Conservation (phyloP, 306 rosid species). For the Chamaecrista fasciculata region DNA sequence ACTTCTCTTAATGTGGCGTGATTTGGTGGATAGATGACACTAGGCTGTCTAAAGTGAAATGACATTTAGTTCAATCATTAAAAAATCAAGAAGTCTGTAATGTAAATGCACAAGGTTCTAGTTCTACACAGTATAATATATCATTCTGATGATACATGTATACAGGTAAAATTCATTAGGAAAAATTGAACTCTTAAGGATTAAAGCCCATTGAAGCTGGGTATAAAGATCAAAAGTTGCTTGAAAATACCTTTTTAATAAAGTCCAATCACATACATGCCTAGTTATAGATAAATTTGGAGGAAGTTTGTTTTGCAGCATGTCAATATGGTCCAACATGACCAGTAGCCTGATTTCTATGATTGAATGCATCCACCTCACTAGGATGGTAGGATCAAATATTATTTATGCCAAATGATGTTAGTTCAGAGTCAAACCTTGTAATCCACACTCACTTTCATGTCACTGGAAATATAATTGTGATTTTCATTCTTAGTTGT, state of each 20-base stretch:
- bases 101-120: neutral
- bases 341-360: neutral
- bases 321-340: neutral
- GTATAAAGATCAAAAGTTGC: neutral
- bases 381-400: neutral
- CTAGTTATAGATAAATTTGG: neutral
- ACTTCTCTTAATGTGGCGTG: neutral
- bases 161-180: neutral
- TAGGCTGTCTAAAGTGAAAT: neutral
- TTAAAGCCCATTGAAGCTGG: neutral
- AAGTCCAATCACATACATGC: neutral
- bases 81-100: neutral
- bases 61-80: neutral
- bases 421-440: conserved; percentile 3
- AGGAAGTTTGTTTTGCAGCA: too few relatives aligned
- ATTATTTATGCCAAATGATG: neutral
- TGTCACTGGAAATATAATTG: conserved; percentile 7
- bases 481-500: neutral
- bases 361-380: neutral
- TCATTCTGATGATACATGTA: neutral
- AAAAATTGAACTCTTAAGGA: neutral
- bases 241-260: neutral
- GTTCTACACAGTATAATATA: neutral
- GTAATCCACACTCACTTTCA: conserved; percentile 12
- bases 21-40: neutral